phyloP scores from a whole-genome alignment of 163 green algal species.

The Coccomyxa subellipsoidea region DNA sequence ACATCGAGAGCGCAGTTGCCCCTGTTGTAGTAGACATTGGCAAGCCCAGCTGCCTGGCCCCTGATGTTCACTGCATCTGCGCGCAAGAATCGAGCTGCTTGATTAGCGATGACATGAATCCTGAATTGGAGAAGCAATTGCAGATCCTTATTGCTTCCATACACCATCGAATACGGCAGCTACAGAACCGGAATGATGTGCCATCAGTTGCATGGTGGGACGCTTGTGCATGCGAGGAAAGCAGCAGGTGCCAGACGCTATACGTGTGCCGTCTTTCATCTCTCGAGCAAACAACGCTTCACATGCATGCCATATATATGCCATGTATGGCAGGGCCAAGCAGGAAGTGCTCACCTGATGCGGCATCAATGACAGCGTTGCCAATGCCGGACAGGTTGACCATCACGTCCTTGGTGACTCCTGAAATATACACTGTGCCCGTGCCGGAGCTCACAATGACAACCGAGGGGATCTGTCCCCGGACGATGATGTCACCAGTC shows the following conservation, averaged over 20 bases:
- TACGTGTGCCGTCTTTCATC: no score
- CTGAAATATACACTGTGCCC: not conserved
- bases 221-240: no score
- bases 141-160: no score
- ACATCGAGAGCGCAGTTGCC: not conserved
- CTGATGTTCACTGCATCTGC: not conserved
- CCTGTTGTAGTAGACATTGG: not conserved
- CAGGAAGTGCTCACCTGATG: constrained; percentile 1
- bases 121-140: no score
- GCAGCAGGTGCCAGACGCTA: no score
- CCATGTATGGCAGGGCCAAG: not conserved
- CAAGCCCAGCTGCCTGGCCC: not conserved
- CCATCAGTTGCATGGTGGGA: no score
- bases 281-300: no score
- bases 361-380: not conserved
- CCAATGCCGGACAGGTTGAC: not conserved
- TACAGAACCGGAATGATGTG: no score
- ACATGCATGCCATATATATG: no score
- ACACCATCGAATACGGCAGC: no score
- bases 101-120: no score
- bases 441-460: not conserved
- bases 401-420: not conserved
- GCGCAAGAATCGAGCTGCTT: no score
- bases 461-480: not conserved
- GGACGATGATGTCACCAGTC: not conserved